These are phyloP conservation scores for Colletotrichum noveboracense DNA, from an alignment of 2,329 filamentous ascomycete genomes.

Conservation along the genomic window DNA sequence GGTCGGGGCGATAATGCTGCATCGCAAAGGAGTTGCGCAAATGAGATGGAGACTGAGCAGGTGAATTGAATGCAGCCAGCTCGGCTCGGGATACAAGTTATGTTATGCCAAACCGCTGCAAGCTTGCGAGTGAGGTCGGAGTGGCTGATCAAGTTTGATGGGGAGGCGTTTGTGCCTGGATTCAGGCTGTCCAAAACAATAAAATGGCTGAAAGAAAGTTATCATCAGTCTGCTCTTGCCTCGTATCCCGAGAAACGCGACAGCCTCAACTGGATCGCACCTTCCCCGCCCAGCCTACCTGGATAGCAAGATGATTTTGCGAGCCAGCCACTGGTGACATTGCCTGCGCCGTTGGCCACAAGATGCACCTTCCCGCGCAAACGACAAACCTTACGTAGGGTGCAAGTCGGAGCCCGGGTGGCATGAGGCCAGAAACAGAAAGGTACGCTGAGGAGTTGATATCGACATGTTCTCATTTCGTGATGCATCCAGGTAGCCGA, in stretches of 20 bases:
- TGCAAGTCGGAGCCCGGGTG: neutral
- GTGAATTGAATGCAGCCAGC: neutral
- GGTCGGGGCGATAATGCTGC: constrained; percentile 33
- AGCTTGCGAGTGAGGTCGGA: neutral
- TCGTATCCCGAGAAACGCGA: neutral
- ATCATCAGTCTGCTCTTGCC: neutral
- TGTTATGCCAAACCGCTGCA: neutral
- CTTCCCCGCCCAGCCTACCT: neutral
- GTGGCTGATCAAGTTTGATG: neutral
- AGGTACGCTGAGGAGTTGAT: neutral
- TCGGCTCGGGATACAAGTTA: neutral
- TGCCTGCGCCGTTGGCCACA: neutral
- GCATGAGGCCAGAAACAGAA: neutral
- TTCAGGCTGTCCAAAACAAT: neutral
- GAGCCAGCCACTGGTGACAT: neutral
- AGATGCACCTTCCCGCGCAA: neutral
- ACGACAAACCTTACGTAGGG: neutral
- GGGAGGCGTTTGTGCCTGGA: neutral
- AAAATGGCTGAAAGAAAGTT: neutral
- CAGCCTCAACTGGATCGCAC: neutral
- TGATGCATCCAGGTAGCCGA: constrained; percentile 16
- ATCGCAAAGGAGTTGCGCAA: constrained; percentile 27
- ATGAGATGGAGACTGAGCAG: neutral
- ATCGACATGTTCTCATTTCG: constrained; percentile 19
- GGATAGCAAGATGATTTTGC: neutral